A percentile compares a stretch with the other conserved stretches of the same genome.
Conservation (phyloP, 1,284 basidiomycete genomes). For the Spongiforma sp. region DNA sequence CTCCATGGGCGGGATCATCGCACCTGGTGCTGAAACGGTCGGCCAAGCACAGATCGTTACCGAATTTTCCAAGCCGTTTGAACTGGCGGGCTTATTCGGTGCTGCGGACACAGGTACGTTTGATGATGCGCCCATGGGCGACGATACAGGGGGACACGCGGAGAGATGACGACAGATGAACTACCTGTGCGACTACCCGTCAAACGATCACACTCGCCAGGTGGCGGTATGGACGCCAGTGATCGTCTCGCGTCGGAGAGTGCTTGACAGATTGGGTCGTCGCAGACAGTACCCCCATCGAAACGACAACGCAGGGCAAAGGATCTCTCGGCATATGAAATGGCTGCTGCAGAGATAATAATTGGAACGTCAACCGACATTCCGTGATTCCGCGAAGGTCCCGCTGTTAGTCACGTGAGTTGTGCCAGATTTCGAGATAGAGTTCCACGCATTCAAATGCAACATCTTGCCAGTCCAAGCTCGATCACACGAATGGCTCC, state of each 20-base stretch:
- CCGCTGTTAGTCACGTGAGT: no score
- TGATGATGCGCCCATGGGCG: constrained; percentile 38
- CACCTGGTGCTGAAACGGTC: constrained; percentile 74
- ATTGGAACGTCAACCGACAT: no score
- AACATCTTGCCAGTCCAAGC: no score
- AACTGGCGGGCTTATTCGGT: constrained; percentile 75
- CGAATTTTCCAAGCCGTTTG: constrained; percentile 72
- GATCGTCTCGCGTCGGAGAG: no score
- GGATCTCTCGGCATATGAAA: constrained; percentile 51
- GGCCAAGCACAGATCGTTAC: constrained; percentile 76
- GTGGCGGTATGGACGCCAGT: no score
- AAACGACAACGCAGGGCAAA: constrained; percentile 63
- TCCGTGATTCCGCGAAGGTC: no score
- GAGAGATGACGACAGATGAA: constrained; percentile 57
- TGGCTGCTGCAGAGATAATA: constrained; percentile 44
- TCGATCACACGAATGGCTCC: no score
- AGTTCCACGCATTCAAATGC: no score
- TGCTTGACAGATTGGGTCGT: no score
- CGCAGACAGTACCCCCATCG: no score
- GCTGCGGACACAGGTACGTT: constrained; percentile 79
- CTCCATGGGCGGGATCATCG: constrained; percentile 59
- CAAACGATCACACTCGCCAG: constrained; percentile 44
- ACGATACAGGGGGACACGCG: constrained; percentile 36
- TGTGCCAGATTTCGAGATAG: no score
- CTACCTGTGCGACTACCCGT: constrained; percentile 41